phyloP scores from a whole-genome alignment of 345 rosid genomes.

The Rhizophora apiculata region DNA sequence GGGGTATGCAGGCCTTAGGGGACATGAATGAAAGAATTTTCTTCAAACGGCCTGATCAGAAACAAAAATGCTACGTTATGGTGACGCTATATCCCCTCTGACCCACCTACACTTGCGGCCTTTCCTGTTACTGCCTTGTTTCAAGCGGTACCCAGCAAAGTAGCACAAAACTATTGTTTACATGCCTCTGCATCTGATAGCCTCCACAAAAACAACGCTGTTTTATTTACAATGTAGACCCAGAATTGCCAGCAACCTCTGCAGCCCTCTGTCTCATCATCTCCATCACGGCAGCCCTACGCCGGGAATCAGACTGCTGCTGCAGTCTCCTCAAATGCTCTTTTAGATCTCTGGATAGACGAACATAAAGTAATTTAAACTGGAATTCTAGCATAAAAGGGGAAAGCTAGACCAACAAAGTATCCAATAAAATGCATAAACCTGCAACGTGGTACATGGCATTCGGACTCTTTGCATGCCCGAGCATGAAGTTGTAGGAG shows the following conservation, averaged over 20 bases:
- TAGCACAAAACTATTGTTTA: conserved; percentile 31
- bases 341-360: conserved; percentile 72
- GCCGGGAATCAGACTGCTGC: conserved; percentile 94
- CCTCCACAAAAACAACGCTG: conserved; percentile 23
- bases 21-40: conserved; percentile 35
- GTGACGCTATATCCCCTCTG: conserved; percentile 15
- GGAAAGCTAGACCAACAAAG: not conserved
- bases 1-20: conserved; percentile 17
- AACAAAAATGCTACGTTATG: conserved; percentile 25
- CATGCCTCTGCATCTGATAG: conserved; percentile 19
- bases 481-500: conserved; percentile 96
- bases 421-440: conserved; percentile 19
- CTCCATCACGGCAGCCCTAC: conserved; percentile 99
- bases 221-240: conserved; percentile 44
- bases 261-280: conserved; percentile 99
- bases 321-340: conserved; percentile 91
- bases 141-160: conserved; percentile 22
- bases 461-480: conserved; percentile 93
- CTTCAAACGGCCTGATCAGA: conserved; percentile 17
- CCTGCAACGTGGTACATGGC: conserved; percentile 99
- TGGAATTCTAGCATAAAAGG: not conserved
- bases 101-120: conserved; percentile 14
- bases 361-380: conserved; percentile 12
- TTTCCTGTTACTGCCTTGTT: conserved; percentile 19
- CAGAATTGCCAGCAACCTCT: conserved; percentile 84